Evolutionary conservation across 805 yeast genomes (phyloP), one percentile per base, ranked within the genome.

Genomic region (Metschnikowia borealis): DNA sequence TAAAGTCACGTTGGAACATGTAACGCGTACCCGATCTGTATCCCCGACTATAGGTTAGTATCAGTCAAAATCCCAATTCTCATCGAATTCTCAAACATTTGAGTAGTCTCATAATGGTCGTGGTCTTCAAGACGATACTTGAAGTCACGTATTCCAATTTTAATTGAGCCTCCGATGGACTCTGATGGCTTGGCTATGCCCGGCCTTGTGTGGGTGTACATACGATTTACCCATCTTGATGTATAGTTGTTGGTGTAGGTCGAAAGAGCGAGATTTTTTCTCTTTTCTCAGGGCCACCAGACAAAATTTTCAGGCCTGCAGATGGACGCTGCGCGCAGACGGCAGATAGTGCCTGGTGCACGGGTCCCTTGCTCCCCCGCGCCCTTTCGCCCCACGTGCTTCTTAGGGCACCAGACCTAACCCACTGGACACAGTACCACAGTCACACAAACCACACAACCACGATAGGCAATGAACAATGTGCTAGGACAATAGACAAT

Each of bases 21-120:
- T 94, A 94, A 82, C 99, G 96, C 82, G 99, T 92, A 83, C 99
- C 94, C 71, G 97, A 90, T 91, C 99, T 91, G 86, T 89, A 91
- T 87, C 99, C 99, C 83, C 89, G 97, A 79, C 71, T 67, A 56
- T 14, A 55, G 34, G 70, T 65, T 65, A 65, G 69, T 65, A 66
- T 45, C 29, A 8, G 0, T 26, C 11, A 26, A 26, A 26, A 8
- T 4, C 29, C 29, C 29, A 21, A 21, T 21, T 26, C 29, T 26
- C 29, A 26, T 26, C 29, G 11, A 26, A 4, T 3, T 26, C 5
- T 26, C 29, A 26, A 2, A 8, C 15, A 14, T 33, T 33, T 18
- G 8, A 10, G 11, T 7, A 8, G 26, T 6, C 26, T 7, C 29
- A 26, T 23, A 8, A 11, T 8, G 29, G 29, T 26, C 29, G 29